A percentile compares a stretch with the other conserved stretches of the same genome.
Conservation (phyloP, 1,284 basidiomycete genomes). For the Boletus mariae region DNA sequence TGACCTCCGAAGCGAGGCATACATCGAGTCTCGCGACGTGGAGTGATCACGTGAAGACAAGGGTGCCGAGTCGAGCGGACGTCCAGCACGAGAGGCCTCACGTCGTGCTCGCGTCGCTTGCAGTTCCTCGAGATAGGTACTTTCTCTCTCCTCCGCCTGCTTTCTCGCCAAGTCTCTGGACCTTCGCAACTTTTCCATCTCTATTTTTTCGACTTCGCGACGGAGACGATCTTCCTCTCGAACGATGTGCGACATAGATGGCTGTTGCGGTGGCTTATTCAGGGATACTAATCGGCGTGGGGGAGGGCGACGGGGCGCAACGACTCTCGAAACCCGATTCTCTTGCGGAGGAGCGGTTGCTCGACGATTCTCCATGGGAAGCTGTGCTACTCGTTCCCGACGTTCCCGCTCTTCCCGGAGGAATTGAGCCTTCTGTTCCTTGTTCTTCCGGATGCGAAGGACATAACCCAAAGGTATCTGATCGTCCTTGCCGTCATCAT, state of each 20-base stretch:
- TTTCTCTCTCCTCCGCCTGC: constrained; percentile 52
- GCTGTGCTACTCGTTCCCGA: constrained; percentile 39
- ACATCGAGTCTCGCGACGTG: constrained; percentile 37
- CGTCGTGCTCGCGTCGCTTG: constrained; percentile 56
- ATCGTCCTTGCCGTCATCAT: constrained; percentile 61
- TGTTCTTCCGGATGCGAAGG: constrained; percentile 63
- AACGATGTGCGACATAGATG: constrained; percentile 8
- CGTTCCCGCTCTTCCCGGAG: constrained; percentile 56
- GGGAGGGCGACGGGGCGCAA: constrained; percentile 16
- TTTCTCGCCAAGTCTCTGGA: constrained; percentile 55
- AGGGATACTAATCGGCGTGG: constrained; percentile 21
- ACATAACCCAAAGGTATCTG: constrained; percentile 64
- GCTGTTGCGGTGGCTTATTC: constrained; percentile 6
- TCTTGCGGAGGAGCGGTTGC: constrained; percentile 14
- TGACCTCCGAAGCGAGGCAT: constrained; percentile 25
- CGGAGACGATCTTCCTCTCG: constrained; percentile 48
- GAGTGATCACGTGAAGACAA: constrained; percentile 37
- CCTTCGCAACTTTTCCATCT: constrained; percentile 53
- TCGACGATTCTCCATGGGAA: constrained; percentile 36
- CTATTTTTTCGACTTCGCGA: constrained; percentile 45
- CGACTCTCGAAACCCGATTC: constrained; percentile 11
- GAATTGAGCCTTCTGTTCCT: constrained; percentile 68
- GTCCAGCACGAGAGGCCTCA: constrained; percentile 53
- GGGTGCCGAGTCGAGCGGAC: constrained; percentile 22
- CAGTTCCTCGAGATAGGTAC: constrained; percentile 57